A percentile compares a stretch with the other conserved stretches of the same genome.
Conservation (phyloP, 441 rosid genomes). For the Gossypium gossypioides region DNA sequence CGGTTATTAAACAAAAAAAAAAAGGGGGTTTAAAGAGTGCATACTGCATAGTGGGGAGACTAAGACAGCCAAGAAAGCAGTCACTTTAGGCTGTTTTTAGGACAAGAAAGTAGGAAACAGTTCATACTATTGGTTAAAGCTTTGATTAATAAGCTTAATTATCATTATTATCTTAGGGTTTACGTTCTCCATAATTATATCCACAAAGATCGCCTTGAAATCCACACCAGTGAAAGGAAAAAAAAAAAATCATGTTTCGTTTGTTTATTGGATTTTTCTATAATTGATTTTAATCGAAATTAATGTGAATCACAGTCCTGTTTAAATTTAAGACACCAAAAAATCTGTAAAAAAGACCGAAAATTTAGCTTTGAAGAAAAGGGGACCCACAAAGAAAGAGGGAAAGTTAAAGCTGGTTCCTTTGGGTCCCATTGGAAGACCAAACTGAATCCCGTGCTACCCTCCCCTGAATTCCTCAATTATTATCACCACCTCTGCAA, state of each 20-base stretch:
- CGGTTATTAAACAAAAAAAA: not conserved
- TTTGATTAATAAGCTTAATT: slow-evolving; percentile 7
- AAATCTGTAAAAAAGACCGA: slow-evolving; percentile 15
- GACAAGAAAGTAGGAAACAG: not conserved
- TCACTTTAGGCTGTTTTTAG: too few relatives aligned
- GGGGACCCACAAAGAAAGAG: not conserved
- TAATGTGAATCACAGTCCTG: too few relatives aligned
- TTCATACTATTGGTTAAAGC: not conserved
- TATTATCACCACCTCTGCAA: slow-evolving; percentile 14
- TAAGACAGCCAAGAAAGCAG: slow-evolving; percentile 12
- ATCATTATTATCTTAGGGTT: slow-evolving; percentile 4
- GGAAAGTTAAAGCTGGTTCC: not conserved
- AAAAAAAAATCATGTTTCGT: too few relatives aligned
- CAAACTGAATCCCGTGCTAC: slow-evolving; percentile 19
- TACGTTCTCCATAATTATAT: not conserved
- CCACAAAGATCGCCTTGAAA: not conserved
- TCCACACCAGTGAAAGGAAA: not conserved
- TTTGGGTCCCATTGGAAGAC: slow-evolving; percentile 7
- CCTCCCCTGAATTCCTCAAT: not conserved
- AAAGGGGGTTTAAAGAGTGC: not conserved
- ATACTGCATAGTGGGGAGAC: not conserved
- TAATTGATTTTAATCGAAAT: too few relatives aligned
- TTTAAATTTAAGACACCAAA: too few relatives aligned
- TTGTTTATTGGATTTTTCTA: too few relatives aligned
- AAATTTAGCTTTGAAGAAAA: slow-evolving; percentile 17